Evolutionary conservation across 2,329 filamentous ascomycete genomes (phyloP).

Genomic region (Rhynchosporium secalis): DNA sequence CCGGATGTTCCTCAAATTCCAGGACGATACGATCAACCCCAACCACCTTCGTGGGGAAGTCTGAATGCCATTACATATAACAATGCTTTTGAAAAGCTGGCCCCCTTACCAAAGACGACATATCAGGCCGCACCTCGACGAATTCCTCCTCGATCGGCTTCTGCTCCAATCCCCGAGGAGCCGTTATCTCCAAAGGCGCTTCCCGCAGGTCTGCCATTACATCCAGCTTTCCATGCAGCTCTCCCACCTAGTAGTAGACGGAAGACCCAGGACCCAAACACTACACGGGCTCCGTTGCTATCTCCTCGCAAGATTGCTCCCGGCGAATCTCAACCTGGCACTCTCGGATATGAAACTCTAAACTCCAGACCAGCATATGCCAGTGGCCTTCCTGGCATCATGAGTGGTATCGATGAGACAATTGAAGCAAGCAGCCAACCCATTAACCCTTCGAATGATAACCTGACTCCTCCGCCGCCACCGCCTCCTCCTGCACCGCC

Average conservation of each 20-base stretch:
- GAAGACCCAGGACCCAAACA: conserved; percentile 30
- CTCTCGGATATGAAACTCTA: conserved; percentile 36
- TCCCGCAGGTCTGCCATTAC: conserved; percentile 40
- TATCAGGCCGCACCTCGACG: conserved; percentile 48
- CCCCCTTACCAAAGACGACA: conserved; percentile 39
- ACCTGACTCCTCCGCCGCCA: conserved; percentile 51
- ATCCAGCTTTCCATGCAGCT: conserved; percentile 46
- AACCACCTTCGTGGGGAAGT: conserved; percentile 31
- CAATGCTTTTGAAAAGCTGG: conserved; percentile 35
- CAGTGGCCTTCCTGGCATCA: conserved; percentile 29
- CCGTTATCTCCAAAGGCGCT: conserved; percentile 40
- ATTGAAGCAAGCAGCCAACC: conserved; percentile 42
- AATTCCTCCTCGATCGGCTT: conserved; percentile 58
- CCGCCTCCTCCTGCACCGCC: conserved; percentile 54
- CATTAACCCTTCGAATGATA: conserved; percentile 50
- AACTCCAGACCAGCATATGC: conserved; percentile 35
- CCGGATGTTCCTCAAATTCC: conserved; percentile 60
- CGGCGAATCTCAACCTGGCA: conserved; percentile 38
- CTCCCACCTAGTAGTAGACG: conserved; percentile 41
- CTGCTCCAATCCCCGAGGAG: conserved; percentile 56
- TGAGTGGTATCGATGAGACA: conserved; percentile 51
- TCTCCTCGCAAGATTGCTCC: conserved; percentile 38
- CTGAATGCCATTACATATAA: conserved; percentile 34
- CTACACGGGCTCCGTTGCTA: conserved; percentile 24
- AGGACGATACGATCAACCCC: conserved; percentile 42